Percentiles rank a stretch among this genome's conserved stretches.
phyloP scores from a whole-genome alignment of 371 early-diverging fungal species.

The Mucor circinelloides region DNA sequence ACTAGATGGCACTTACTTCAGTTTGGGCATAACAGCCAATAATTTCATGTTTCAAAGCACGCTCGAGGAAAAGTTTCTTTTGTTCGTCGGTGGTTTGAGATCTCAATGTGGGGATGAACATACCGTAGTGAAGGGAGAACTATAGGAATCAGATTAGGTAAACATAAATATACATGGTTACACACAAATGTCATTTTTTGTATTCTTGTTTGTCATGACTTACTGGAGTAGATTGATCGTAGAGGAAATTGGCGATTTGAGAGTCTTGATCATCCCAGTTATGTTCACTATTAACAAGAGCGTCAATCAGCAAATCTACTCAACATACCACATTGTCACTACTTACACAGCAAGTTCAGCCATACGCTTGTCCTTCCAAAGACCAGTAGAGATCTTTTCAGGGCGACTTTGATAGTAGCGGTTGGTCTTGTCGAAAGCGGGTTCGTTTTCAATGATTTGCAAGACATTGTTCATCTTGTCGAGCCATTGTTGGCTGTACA shows the following conservation, averaged over 20 bases:
- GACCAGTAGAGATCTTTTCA: slow-evolving; percentile 49
- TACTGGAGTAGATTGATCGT: slow-evolving; percentile 52
- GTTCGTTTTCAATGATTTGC: slow-evolving; percentile 57
- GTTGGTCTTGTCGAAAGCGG: slow-evolving; percentile 61
- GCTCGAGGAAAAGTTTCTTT: slow-evolving; percentile 72
- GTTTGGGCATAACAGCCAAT: slow-evolving; percentile 90
- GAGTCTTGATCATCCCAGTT: slow-evolving; percentile 49
- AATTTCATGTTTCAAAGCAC: slow-evolving; percentile 73
- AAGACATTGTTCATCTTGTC: slow-evolving; percentile 54
- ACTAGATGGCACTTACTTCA: slow-evolving; percentile 49
- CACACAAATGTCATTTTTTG: neutral
- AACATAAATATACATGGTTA: neutral
- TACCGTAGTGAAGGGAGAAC: slow-evolving; percentile 58
- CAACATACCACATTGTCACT: neutral
- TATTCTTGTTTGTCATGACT: slow-evolving; percentile 5
- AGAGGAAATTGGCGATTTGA: slow-evolving; percentile 47
- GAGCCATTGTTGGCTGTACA: slow-evolving; percentile 58
- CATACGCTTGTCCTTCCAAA: slow-evolving; percentile 59
- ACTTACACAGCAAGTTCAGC: slow-evolving; percentile 51
- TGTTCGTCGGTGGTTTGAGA: slow-evolving; percentile 81
- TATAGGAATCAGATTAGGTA: slow-evolving; percentile 9
- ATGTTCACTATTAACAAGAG: slow-evolving; percentile 34
- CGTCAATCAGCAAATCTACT: neutral
- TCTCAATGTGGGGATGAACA: slow-evolving; percentile 81
- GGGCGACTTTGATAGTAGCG: slow-evolving; percentile 58